phyloP scores from a whole-genome alignment of 139 green algal genomes.

The Pleodorina starrii region DNA sequence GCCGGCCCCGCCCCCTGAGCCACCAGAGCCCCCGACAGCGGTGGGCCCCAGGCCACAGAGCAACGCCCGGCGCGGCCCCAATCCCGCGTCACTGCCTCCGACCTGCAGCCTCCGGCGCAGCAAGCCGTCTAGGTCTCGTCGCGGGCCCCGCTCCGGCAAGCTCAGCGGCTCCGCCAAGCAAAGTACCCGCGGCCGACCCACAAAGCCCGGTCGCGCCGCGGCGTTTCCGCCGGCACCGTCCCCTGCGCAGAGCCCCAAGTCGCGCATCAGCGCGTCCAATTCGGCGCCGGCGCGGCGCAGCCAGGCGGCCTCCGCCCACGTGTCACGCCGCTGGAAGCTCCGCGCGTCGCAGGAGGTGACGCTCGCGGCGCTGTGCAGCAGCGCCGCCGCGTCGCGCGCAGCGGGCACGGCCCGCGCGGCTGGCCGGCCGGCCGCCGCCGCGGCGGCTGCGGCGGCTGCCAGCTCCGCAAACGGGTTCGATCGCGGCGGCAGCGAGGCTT shows the following conservation, averaged over 20 bases:
- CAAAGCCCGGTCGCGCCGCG: neutral
- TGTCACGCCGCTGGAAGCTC: neutral
- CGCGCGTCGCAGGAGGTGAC: no score
- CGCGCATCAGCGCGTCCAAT: neutral
- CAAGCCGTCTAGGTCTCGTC: neutral
- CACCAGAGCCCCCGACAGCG: no score
- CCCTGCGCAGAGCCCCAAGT: neutral
- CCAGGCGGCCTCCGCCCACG: neutral
- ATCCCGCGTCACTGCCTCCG: neutral
- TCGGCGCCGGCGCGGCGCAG: neutral
- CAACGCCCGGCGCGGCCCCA: no score
- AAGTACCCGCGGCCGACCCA: neutral
- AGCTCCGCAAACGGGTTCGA: constrained; percentile 1
- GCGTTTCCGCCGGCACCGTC: neutral
- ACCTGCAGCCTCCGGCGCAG: neutral
- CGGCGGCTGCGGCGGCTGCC: neutral
- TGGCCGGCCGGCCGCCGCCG: neutral
- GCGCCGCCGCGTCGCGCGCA: neutral
- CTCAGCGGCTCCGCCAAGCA: neutral
- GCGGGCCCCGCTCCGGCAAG: neutral
- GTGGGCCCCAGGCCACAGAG: no score
- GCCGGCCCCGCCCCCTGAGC: no score
- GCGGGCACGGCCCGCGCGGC: neutral
- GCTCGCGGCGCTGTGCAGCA: neutral
- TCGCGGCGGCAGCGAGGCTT: no score